These are phyloP conservation scores for Hygrocybe coccinea DNA, from an alignment of 768 basidiomycete species.

Conservation along the genomic window DNA sequence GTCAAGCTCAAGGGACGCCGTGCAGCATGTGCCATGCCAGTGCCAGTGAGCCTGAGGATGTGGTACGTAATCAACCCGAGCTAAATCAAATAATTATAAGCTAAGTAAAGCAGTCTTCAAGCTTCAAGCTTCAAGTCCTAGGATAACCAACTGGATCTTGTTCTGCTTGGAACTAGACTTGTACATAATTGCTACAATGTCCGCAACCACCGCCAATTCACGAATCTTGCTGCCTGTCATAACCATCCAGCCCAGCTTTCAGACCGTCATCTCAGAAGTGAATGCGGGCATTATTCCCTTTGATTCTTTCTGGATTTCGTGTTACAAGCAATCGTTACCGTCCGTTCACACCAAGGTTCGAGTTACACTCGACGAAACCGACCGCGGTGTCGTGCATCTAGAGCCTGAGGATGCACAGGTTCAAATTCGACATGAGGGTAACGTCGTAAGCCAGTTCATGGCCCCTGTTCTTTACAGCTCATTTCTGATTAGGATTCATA, in stretches of 20 bases:
- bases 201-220: not conserved
- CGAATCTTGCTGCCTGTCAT: slow-evolving; percentile 41
- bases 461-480: not conserved
- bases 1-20: too few species aligned
- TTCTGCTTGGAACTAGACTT: too few species aligned
- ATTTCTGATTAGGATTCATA: slow-evolving; percentile 28
- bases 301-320: slow-evolving; percentile 73
- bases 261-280: slow-evolving; percentile 59
- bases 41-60: too few species aligned
- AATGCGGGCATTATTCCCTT: slow-evolving; percentile 47
- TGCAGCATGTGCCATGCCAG: too few species aligned
- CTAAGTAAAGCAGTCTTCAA: too few species aligned
- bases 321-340: slow-evolving; percentile 49
- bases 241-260: slow-evolving; percentile 58
- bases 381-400: slow-evolving; percentile 46
- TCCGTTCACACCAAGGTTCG: slow-evolving; percentile 64
- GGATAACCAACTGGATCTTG: too few species aligned
- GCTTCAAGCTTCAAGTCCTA: too few species aligned
- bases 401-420: slow-evolving; percentile 45
- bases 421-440: slow-evolving; percentile 26
- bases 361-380: slow-evolving; percentile 48
- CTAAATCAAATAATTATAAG: too few species aligned
- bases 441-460: slow-evolving; percentile 10
- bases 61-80: too few species aligned
- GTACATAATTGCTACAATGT: too few species aligned